These are phyloP conservation scores for Paracoccidioides brasiliensis DNA, from an alignment of 2,329 filamentous ascomycete species.

Conservation along the genomic window DNA sequence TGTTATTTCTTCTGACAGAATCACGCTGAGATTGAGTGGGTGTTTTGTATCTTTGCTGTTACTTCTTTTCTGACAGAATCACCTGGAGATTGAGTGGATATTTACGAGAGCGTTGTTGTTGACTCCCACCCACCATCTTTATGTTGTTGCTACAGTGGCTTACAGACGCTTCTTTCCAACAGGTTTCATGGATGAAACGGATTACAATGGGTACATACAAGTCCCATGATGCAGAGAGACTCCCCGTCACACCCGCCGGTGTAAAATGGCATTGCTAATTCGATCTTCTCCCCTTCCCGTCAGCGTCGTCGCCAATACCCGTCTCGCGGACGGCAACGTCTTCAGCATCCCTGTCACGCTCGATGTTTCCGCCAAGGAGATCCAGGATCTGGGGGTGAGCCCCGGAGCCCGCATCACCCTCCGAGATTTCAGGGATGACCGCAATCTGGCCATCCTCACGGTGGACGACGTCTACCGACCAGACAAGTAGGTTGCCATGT, in stretches of 20 bases:
- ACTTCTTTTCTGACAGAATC: neutral
- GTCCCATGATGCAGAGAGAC: neutral
- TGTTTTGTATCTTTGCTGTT: conserved; percentile 31
- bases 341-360: conserved; percentile 97
- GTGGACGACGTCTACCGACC: conserved; percentile 92
- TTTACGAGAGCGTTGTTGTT: too few species aligned
- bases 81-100: too few species aligned
- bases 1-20: neutral
- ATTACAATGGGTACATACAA: conserved; percentile 76
- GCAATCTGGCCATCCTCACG: conserved; percentile 88
- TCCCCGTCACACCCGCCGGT: neutral
- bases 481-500: conserved; percentile 60
- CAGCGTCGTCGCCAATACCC: conserved; percentile 78
- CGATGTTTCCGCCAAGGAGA: conserved; percentile 62
- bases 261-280: conserved; percentile 2
- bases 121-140: too few species aligned
- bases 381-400: conserved; percentile 65
- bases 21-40: too few species aligned
- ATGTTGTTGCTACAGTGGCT: conserved; percentile 3
- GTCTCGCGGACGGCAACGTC: conserved; percentile 75
- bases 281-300: conserved; percentile 4
- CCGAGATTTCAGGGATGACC: conserved; percentile 90
- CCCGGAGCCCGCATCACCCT: conserved; percentile 71
- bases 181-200: conserved; percentile 96
- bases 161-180: conserved; percentile 7